Conservation (phyloP, 2,329 filamentous ascomycete genomes). For the Diaporthe caulivora region DNA sequence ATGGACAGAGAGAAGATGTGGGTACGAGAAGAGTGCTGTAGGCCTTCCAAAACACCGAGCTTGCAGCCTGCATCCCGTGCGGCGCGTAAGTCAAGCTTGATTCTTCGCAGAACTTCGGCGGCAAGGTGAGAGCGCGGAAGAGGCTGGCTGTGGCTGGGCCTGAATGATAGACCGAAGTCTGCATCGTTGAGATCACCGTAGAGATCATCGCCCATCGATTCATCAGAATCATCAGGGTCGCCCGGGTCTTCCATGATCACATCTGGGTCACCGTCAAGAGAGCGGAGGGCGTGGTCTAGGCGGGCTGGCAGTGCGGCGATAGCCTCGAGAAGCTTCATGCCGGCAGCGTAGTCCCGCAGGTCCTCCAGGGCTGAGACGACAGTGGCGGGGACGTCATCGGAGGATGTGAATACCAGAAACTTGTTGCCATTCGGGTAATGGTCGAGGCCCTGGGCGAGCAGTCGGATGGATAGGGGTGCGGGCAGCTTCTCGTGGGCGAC, state of each 20-base stretch:
- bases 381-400: conserved; percentile 48
- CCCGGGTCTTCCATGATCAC: conserved; percentile 47
- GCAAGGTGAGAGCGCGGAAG: conserved; percentile 38
- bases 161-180: conserved; percentile 47
- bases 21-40: conserved; percentile 54
- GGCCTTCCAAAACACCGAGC: conserved; percentile 71
- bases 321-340: conserved; percentile 59
- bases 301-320: conserved; percentile 57
- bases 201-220: conserved; percentile 41
- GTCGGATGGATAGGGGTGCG: conserved; percentile 51
- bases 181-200: conserved; percentile 42
- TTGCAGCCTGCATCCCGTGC: conserved; percentile 77
- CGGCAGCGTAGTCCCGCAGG: conserved; percentile 59
- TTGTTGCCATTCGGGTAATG: conserved; percentile 53
- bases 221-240: conserved; percentile 44
- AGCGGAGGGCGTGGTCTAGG: conserved; percentile 10
- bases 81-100: conserved; percentile 71
- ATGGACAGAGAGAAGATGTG: conserved; percentile 76
- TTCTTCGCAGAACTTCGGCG: conserved; percentile 46
- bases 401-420: conserved; percentile 59
- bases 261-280: not conserved
- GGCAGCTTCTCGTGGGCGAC: conserved; percentile 52
- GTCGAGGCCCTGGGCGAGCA: conserved; percentile 51
- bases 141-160: not conserved
- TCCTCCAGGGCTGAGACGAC: conserved; percentile 55